Conservation (phyloP, 148 eudicot genomes). For the Rhododendron kiyosumense region DNA sequence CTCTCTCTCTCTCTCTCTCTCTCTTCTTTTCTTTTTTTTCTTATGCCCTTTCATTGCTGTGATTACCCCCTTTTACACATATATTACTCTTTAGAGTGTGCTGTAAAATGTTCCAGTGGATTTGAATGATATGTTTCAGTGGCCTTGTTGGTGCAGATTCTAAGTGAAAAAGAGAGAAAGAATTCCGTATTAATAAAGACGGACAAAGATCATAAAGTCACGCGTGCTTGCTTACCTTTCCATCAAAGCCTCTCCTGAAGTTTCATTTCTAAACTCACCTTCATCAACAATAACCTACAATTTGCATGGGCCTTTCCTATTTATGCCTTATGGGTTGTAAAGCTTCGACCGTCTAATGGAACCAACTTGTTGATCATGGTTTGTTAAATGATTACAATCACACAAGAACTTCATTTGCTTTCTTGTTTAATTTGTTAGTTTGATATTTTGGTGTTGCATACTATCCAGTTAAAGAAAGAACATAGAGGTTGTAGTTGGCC, state of each 20-base stretch:
- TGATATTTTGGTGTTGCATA: constrained; percentile 49
- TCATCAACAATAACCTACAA: constrained; percentile 14
- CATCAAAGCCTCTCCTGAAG: constrained; percentile 26
- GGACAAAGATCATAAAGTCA: constrained; percentile 29
- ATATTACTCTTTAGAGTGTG: background rate
- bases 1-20: background rate
- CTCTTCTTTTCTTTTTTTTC: background rate
- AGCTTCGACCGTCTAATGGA: constrained; percentile 22
- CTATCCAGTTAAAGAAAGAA: constrained; percentile 85
- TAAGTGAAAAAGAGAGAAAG: constrained; percentile 28
- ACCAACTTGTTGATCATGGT: constrained; percentile 22
- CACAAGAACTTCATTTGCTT: constrained; percentile 1
- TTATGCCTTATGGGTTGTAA: constrained; percentile 18
- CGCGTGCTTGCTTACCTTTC: constrained; percentile 28
- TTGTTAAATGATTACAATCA: constrained; percentile 13
- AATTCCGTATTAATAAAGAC: constrained; percentile 24
- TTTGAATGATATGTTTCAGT: constrained; percentile 27
- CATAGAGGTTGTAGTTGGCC: constrained; percentile 78
- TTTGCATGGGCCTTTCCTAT: constrained; percentile 14
- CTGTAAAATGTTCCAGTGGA: constrained; percentile 7
- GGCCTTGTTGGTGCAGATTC: constrained; percentile 40
- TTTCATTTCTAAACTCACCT: constrained; percentile 18
- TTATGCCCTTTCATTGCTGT: background rate
- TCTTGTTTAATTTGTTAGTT: constrained; percentile 24
- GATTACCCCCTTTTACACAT: background rate